phyloP scores from a whole-genome alignment of 108 stramenopile species.

The Cyclostephanos tholiformis region DNA sequence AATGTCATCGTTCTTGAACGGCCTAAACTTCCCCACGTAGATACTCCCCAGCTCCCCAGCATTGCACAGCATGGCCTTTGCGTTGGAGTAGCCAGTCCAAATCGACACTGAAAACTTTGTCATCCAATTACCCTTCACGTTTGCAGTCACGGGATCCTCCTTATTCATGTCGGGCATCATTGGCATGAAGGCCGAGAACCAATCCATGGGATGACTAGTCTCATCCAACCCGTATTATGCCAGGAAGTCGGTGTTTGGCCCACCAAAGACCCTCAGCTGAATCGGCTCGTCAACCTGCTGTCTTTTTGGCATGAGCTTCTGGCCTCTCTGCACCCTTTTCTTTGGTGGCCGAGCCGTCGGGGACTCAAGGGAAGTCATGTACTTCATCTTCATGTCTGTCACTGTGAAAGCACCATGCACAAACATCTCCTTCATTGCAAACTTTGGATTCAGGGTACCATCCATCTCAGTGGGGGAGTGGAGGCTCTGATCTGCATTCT shows the following conservation, averaged over 20 bases:
- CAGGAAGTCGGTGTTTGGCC: slow-evolving; percentile 18
- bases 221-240: slow-evolving; percentile 13
- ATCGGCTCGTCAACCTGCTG: neutral
- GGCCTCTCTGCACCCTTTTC: neutral
- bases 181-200: slow-evolving; percentile 14
- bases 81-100: too few species aligned
- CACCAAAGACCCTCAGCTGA: neutral
- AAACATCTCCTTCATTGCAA: neutral
- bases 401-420: neutral
- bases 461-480: slow-evolving; percentile 16
- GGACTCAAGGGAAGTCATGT: neutral
- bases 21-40: too few species aligned
- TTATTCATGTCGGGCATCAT: slow-evolving; percentile 5
- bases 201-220: neutral
- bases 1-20: too few species aligned
- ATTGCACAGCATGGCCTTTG: too few species aligned
- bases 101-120: too few species aligned
- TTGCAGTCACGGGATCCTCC: neutral
- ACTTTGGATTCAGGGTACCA: slow-evolving; percentile 10
- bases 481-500: slow-evolving; percentile 7
- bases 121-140: slow-evolving; percentile 18
- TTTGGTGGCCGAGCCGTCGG: too few species aligned
- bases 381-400: slow-evolving; percentile 10
- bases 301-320: neutral
- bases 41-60: too few species aligned